Conservation (phyloP, 2,329 filamentous ascomycete genomes). For the Verruconis gallopava region DNA sequence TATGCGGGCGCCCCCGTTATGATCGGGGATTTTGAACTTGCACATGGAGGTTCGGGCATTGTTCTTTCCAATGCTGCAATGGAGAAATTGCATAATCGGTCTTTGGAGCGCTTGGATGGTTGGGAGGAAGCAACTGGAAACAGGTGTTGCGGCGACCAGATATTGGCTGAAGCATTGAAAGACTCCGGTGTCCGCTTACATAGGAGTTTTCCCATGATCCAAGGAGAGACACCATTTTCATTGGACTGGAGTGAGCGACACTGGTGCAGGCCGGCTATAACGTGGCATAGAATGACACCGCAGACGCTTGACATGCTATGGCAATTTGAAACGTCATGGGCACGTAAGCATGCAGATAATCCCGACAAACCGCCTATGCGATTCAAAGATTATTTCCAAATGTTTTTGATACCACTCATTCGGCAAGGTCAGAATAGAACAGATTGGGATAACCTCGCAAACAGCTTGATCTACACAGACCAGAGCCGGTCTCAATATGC, state of each 20-base stretch:
- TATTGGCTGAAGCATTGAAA: constrained; percentile 22
- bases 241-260: constrained; percentile 26
- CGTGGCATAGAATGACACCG: constrained; percentile 22
- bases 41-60: constrained; percentile 30
- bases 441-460: constrained; percentile 10
- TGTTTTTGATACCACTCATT: constrained; percentile 7
- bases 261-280: constrained; percentile 31
- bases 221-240: constrained; percentile 28
- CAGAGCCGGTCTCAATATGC: constrained; percentile 3
- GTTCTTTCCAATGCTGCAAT: constrained; percentile 29
- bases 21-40: constrained; percentile 26
- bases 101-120: constrained; percentile 21
- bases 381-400: constrained; percentile 10
- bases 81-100: constrained; percentile 20
- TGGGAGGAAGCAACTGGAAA: constrained; percentile 22
- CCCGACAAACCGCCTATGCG: constrained; percentile 3
- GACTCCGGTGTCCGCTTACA: constrained; percentile 25
- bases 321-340: constrained; percentile 22
- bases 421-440: constrained; percentile 7
- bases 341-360: constrained; percentile 1
- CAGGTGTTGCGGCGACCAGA: constrained; percentile 27
- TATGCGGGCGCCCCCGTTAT: constrained; percentile 28
- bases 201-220: constrained; percentile 29
- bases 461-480: constrained; percentile 3
- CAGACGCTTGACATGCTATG: constrained; percentile 19